These are phyloP conservation scores for Diutina ranongensis DNA, from an alignment of 1,139 yeast species.

Conservation along the genomic window DNA sequence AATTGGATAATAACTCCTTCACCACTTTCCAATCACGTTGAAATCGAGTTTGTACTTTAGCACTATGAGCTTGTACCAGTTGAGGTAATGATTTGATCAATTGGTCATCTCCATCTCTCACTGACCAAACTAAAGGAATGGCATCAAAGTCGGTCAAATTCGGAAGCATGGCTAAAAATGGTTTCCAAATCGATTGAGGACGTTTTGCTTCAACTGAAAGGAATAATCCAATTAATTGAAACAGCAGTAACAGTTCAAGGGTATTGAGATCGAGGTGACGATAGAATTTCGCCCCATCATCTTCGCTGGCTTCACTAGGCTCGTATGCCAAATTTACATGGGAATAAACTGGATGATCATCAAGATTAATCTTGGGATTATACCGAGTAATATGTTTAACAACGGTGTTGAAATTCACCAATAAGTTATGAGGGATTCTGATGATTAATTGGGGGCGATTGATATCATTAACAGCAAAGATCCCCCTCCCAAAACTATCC, in stretches of 20 bases:
- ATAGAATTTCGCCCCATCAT: slow-evolving; percentile 21
- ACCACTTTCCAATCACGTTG: slow-evolving; percentile 25
- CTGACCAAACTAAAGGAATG: slow-evolving; percentile 32
- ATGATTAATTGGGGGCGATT: slow-evolving; percentile 32
- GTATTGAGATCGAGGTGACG: slow-evolving; percentile 17
- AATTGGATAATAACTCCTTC: slow-evolving; percentile 9
- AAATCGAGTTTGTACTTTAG: slow-evolving; percentile 26
- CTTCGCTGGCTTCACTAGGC: slow-evolving; percentile 16
- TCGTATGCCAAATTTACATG: slow-evolving; percentile 15
- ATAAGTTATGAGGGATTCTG: slow-evolving; percentile 44
- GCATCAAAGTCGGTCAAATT: slow-evolving; percentile 30
- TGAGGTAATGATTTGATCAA: slow-evolving; percentile 28
- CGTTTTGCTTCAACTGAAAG: slow-evolving; percentile 35
- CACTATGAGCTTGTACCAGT: slow-evolving; percentile 22
- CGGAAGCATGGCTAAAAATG: slow-evolving; percentile 52
- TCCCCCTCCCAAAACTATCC: slow-evolving; percentile 50
- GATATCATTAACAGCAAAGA: slow-evolving; percentile 30
- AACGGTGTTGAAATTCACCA: slow-evolving; percentile 52
- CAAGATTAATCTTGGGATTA: slow-evolving; percentile 11
- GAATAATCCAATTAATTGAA: slow-evolving; percentile 38
- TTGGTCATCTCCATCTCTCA: slow-evolving; percentile 12
- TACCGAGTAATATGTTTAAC: slow-evolving; percentile 23
- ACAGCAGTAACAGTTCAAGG: slow-evolving; percentile 26
- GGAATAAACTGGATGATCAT: neutral
- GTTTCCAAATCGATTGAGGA: slow-evolving; percentile 46